phyloP scores from a whole-genome alignment of 2,329 filamentous ascomycete species.

The Aspergillus terreus region DNA sequence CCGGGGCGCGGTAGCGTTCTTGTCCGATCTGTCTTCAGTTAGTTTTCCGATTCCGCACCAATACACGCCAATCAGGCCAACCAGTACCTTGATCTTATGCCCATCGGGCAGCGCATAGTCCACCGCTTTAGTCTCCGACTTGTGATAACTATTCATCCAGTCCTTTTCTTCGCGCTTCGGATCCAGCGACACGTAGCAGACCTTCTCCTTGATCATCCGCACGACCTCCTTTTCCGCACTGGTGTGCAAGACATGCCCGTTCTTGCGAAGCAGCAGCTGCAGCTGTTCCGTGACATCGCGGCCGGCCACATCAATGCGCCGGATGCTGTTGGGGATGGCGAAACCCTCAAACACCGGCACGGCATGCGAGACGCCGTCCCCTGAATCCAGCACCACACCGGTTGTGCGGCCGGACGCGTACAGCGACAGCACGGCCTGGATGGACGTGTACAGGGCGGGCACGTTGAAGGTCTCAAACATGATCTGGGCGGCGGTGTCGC shows the following conservation, averaged over 20 bases:
- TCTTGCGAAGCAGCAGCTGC: slow-evolving; percentile 85
- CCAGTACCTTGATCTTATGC: slow-evolving; percentile 76
- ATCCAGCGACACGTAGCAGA: slow-evolving; percentile 85
- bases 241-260: slow-evolving; percentile 91
- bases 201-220: slow-evolving; percentile 90
- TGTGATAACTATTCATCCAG: slow-evolving; percentile 69
- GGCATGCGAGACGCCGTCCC: slow-evolving; percentile 94
- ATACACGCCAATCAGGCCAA: not conserved
- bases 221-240: slow-evolving; percentile 99
- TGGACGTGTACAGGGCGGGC: slow-evolving; percentile 91
- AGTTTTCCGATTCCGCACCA: not conserved
- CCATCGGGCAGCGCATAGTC: slow-evolving; percentile 92
- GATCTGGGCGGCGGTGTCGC: slow-evolving; percentile 93
- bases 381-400: slow-evolving; percentile 90
- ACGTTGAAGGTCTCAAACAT: slow-evolving; percentile 99
- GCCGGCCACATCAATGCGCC: slow-evolving; percentile 92
- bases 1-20: slow-evolving; percentile 91
- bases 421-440: slow-evolving; percentile 91
- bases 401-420: slow-evolving; percentile 96
- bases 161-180: slow-evolving; percentile 95
- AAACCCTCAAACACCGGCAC: slow-evolving; percentile 98
- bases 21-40: slow-evolving; percentile 65
- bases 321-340: slow-evolving; percentile 91
- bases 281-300: slow-evolving; percentile 94
- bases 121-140: slow-evolving; percentile 72